These are phyloP conservation scores for Litsea cubeba DNA, from an alignment of 164 flowering plant species.

Conservation along the genomic window DNA sequence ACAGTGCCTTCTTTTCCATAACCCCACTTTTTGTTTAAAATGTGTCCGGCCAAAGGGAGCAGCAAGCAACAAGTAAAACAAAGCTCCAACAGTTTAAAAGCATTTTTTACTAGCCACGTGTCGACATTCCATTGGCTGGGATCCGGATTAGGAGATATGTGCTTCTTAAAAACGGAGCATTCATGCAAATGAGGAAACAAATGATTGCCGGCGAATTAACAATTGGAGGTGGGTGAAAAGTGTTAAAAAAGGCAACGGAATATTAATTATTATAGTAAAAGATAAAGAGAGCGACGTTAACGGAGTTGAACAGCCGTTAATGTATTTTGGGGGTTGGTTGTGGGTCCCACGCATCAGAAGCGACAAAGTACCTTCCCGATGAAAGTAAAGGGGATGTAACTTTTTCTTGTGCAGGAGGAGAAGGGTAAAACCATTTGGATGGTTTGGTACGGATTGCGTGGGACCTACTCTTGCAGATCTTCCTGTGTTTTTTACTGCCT, in stretches of 20 bases:
- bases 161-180: background rate
- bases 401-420: background rate
- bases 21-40: too few relatives aligned
- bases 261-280: background rate
- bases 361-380: conserved; percentile 6
- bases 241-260: background rate
- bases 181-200: background rate
- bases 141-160: background rate
- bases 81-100: background rate
- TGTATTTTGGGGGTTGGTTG: background rate
- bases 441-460: background rate
- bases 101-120: background rate
- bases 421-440: background rate
- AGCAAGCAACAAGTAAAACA: background rate
- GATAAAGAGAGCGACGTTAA: background rate
- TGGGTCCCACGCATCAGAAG: background rate
- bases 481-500: background rate
- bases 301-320: conserved; percentile 1
- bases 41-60: background rate
- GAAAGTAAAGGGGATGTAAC: background rate
- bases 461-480: background rate
- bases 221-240: background rate
- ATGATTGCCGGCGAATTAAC: conserved; percentile 8
- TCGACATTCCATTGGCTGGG: background rate
- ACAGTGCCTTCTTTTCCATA: background rate